Evolutionary conservation across 2,329 filamentous ascomycete genomes (phyloP), one percentile per base, ranked within the genome.

Genomic region (Epicoccum sorghinum): DNA sequence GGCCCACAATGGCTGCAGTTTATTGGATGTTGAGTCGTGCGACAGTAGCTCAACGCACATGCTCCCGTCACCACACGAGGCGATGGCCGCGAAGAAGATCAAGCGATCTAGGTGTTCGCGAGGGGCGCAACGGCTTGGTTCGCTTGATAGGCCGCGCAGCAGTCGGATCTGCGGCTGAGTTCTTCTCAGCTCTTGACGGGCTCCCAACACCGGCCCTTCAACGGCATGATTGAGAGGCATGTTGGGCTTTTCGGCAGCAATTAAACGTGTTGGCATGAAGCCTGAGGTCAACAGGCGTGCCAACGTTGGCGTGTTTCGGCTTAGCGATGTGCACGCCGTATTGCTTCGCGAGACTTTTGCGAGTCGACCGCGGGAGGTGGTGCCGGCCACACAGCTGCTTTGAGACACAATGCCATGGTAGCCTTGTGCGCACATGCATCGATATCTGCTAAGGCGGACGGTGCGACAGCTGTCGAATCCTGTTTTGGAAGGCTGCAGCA

Each of bases 21-120:
- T 52, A 67, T 66, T 66, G 60, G 64, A 59, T 47, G 57, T 45
- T 42, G 37, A 32, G 59, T 71, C 62, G 69, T 71, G 68, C 62
- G 66, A 70, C 69, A 65, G 55, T 64, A 61, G 63, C 62, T 52
- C 57, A 58, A 42, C 64, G 65, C 65, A 68, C 67, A 65, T 57
- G 47, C 64, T 70, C 65, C 64, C 64, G 64, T 58, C 49, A 49
- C 57, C 62, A 59, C 63, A 66, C 58, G 60, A 67, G 58, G 57
- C 47, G 51, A 43, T 41, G 45, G 52, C 36, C 41, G 22, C 38
- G 29, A 37, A 55, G 52, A 42, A 36, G 52, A 55, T 55, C 35
- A 30, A 49, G 36, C 43, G 22, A 36, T 36, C 18, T 30, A 36
- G 52, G 23, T 32, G 40, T 46, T 46, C 30, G 45, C 10, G 40